Conservation (phyloP, 495 filamentous ascomycete genomes). For the Glutinoglossum americanum region DNA sequence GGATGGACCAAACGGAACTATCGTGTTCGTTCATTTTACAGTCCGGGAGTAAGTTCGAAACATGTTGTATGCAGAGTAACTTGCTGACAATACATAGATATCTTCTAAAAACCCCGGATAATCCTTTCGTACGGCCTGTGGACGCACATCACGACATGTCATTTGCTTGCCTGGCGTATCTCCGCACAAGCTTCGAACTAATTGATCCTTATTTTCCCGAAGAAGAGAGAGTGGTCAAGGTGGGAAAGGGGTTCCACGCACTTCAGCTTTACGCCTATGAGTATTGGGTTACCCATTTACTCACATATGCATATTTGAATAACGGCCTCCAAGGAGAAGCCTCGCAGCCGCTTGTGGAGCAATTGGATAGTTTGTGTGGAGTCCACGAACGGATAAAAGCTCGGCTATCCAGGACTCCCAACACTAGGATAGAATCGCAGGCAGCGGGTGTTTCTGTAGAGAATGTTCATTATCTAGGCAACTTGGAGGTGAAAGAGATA, state of each 20-base stretch:
- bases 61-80: not conserved
- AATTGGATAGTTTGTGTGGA: not conserved
- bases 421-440: not conserved
- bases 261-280: not conserved
- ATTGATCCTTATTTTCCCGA: not conserved
- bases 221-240: not conserved
- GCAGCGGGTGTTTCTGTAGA: not conserved
- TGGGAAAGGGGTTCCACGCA: not conserved
- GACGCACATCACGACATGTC: not conserved
- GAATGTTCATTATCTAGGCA: not conserved
- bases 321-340: not conserved
- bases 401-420: not conserved
- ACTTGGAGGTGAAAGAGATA: not conserved
- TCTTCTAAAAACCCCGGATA: not conserved
- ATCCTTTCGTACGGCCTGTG: not conserved
- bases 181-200: not conserved
- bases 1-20: slow-evolving; percentile 1
- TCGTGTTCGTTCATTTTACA: slow-evolving; percentile 6
- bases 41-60: slow-evolving; percentile 5
- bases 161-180: not conserved
- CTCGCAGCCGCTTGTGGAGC: not conserved
- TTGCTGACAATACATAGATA: not conserved
- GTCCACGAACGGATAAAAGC: not conserved
- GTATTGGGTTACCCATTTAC: not conserved
- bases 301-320: not conserved